These are phyloP conservation scores for Bruguiera hainesii DNA, from an alignment of 441 rosid genomes.

Conservation along the genomic window DNA sequence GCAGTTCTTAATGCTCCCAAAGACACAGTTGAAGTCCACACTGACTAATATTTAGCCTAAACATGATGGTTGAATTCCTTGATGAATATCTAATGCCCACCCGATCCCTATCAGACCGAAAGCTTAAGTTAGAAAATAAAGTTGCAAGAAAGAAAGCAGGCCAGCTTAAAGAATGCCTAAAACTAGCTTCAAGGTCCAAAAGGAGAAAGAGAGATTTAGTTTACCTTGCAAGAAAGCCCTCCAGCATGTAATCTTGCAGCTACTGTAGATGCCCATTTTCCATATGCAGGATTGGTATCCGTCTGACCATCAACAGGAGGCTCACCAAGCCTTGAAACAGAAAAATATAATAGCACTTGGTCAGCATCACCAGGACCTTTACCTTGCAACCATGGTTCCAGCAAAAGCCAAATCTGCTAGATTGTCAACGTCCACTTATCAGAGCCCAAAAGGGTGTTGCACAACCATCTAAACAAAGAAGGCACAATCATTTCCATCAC, in stretches of 20 bases:
- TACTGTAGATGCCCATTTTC: conserved; percentile 83
- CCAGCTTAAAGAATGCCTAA: background rate
- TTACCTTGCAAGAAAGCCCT: conserved; percentile 65
- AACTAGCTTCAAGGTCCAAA: background rate
- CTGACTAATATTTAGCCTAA: background rate
- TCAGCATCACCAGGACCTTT: conserved; percentile 43
- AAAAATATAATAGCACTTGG: conserved; percentile 89
- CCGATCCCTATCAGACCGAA: background rate
- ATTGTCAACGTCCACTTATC: conserved; percentile 27
- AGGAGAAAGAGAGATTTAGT: too few species aligned
- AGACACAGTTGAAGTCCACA: background rate
- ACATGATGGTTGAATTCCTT: background rate
- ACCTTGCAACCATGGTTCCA: conserved; percentile 91
- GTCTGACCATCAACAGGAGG: conserved; percentile 86
- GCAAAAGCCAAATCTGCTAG: conserved; percentile 88
- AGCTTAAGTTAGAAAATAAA: background rate
- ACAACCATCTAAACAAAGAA: background rate
- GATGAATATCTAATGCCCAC: background rate
- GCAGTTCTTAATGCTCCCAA: background rate
- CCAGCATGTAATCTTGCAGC: conserved; percentile 79
- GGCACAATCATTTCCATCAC: background rate
- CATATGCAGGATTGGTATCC: conserved; percentile 91
- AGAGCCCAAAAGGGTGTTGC: conserved; percentile 5
- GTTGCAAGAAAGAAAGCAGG: background rate
- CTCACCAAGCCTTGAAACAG: conserved; percentile 85